Base-by-base conservation (phyloP, 2,329 filamentous ascomycete species). In the Penicillium corylophilum region DNA sequence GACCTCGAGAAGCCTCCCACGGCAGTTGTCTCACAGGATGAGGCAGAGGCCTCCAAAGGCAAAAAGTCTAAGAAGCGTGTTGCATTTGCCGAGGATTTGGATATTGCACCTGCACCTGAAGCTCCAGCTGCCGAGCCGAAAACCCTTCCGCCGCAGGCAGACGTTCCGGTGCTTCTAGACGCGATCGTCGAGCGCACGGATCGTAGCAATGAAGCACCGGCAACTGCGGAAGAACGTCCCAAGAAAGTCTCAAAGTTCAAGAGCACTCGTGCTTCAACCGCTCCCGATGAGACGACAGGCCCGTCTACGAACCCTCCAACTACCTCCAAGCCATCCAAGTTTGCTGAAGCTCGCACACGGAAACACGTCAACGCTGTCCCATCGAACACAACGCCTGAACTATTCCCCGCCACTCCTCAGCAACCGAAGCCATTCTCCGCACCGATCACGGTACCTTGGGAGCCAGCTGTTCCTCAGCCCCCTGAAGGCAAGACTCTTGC, bases 81-180 rank as follows among this genome's bases (percentile, higher is more conserved):
- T 23, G 83, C 87, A n/a, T 96, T 96, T 71, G 86, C 90, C 2
- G 76, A 85, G 29, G 78, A 79, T 5, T 75, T 95, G 29, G 89
- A 94, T 61, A 84, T 95, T 56, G 86, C 88, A 26, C 76, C 74
- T 42, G 68, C 72, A 22, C 74, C 73, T 44, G 68, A 71, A 20
- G 59, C 65, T 55, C 20, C 53, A 46, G 40, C 56, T 35, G 22
- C 50, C 15, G 50, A 71, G 43, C 59, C 67, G 31, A 63, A 71
- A 42, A 58, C 60, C 60, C 43, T 63, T 64, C 57, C 57, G 58
- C 50, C 58, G 45, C 52, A 64, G 55, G 51, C 69, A 36, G 65
- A 70, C 35, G 57, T 66, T 5, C 56, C 63, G 18, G 64, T 71
- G 50, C 60, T 79, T 23, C 70, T 70, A 26, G 75, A 77, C 12